These are phyloP conservation scores for Globisporangium nunn DNA, from an alignment of 352 stramenopile genomes.

Conservation along the genomic window DNA sequence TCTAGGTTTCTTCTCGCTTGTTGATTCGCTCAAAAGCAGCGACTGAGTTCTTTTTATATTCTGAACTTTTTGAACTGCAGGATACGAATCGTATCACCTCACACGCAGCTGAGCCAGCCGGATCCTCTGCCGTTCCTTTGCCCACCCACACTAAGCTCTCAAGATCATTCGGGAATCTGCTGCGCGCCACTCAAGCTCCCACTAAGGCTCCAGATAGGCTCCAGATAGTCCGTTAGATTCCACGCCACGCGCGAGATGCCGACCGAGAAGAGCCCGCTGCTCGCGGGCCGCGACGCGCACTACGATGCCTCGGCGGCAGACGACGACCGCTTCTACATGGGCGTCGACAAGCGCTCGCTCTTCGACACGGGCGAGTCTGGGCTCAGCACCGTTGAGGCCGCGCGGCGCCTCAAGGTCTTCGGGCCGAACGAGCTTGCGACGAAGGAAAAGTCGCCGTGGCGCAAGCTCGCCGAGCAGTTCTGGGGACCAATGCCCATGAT, in stretches of 20 bases:
- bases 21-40: too few relatives aligned
- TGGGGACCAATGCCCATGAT: conserved; percentile 88
- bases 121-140: too few relatives aligned
- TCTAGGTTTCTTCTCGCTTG: too few relatives aligned
- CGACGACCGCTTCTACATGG: conserved; percentile 75
- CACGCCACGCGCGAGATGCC: conserved; percentile 4
- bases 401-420: conserved; percentile 71
- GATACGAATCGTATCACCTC: too few relatives aligned
- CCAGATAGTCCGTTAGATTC: background rate
- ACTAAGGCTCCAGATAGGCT: too few relatives aligned
- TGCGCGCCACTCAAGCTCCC: too few relatives aligned
- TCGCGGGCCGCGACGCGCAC: conserved; percentile 23
- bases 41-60: too few relatives aligned
- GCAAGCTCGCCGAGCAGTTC: conserved; percentile 62
- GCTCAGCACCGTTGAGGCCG: conserved; percentile 76
- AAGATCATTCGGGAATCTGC: too few relatives aligned
- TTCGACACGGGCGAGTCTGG: conserved; percentile 62
- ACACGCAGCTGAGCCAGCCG: too few relatives aligned
- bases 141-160: too few relatives aligned
- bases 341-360: conserved; percentile 70
- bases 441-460: conserved; percentile 38
- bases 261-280: conserved; percentile 56
- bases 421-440: conserved; percentile 83
- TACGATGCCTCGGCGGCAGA: conserved; percentile 14
- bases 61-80: too few relatives aligned